Base-by-base conservation (phyloP, 345 rosid genomes). In the Iberis pinnata region DNA sequence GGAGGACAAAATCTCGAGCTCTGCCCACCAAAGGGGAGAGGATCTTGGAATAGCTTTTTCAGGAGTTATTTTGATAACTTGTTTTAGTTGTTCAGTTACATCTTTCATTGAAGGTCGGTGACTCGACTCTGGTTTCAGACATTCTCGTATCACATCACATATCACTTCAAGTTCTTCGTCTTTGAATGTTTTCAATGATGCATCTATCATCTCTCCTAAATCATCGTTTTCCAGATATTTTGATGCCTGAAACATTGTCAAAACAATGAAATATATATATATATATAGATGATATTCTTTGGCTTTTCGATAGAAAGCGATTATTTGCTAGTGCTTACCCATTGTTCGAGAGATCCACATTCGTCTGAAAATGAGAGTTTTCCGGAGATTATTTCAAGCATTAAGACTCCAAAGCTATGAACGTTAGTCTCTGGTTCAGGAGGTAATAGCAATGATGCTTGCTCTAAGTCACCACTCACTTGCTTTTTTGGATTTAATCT, bases 1-100 rank as follows among this genome's bases (percentile, higher is more conserved):
- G 48, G 73, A 76, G 0, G 98, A 90, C 61, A 88, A 58, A 64
- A 92, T 81, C 80, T 92, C 95, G 9, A 92, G 95, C 60, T 92
- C 98, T 10, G 97, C 98, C 98, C 97, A 92, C 97, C 97, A 88
- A 13, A 88, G 74, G 3, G 98, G 97, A 31, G 98, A 92, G n/a
- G 83, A 78, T 60, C 84, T 88, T 4, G 96, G 98, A 16, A 77
- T 74, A 18, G 96, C 97, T 76, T 88, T 95, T 24, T 88, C 97
- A 0, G 97, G 90, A 5, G 87, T 20, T 60, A 92, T 77, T 15
- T 67, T 59, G 27, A 81, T 65, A 15, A 75, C 83, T 67, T 71
- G 59, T 66, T 70, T 80, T 67, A 85, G 60, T 52, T 76, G 75
- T 12, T 78, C 65, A 5, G 60, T 62, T 15, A 83, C 31, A 18